These are phyloP conservation scores for Eucalyptus globulus DNA, from an alignment of 345 rosid genomes.

Conservation along the genomic window DNA sequence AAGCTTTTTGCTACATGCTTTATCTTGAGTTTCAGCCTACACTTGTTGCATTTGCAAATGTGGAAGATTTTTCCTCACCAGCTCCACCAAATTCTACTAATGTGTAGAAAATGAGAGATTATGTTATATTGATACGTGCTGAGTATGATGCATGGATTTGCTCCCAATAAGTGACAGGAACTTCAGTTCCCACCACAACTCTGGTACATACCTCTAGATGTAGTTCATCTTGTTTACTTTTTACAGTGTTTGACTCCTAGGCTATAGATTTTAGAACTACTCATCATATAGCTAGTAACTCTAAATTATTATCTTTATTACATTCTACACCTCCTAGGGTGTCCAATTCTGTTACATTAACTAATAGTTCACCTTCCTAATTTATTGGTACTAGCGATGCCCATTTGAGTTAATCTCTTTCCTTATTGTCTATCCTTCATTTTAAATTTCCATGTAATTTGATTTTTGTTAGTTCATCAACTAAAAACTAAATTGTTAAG, in stretches of 20 bases:
- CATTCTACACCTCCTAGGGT: neutral
- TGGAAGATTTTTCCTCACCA: neutral
- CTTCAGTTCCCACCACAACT: neutral
- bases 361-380: neutral
- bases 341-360: neutral
- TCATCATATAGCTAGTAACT: neutral
- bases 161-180: neutral
- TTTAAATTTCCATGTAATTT: neutral
- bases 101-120: neutral
- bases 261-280: neutral
- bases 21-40: accelerated
- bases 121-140: neutral
- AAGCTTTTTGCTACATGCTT: too few relatives aligned
- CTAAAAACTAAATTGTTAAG: neutral
- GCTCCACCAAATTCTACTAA: neutral
- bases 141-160: neutral
- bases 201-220: neutral
- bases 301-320: neutral
- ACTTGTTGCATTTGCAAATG: neutral
- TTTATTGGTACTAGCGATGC: neutral
- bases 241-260: neutral
- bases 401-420: neutral
- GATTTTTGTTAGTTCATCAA: too few relatives aligned
- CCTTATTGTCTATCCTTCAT: neutral
- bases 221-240: neutral